Evolutionary conservation across 2,329 filamentous ascomycete species (phyloP), one percentile per base, ranked within the genome.

Genomic region (Fusarium brachygibbosum): DNA sequence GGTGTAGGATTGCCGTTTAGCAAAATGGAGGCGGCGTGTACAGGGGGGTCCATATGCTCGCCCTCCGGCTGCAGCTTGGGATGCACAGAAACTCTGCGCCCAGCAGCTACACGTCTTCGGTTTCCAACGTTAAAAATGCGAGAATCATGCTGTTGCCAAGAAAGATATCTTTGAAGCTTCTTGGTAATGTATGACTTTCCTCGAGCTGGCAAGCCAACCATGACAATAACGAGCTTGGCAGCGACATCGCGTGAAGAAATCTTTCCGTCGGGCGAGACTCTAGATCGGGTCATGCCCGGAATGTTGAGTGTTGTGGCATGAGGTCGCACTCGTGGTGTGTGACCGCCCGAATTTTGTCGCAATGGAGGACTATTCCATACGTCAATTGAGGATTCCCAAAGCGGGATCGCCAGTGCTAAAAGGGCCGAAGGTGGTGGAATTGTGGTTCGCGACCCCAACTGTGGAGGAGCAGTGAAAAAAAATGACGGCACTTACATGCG

Each of bases 181-280:
- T 98, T 98, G 66, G 96, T 98, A 75, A 99, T 97, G 81, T 99
- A 99, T 57, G 94, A 98, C 83, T 99, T 99, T 77, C 96, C 96
- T 75, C 96, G 87, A 12, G 96, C 96, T 4, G 96, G 96, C 74
- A 99, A 83, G 68, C 96, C 96, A 64, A 99, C 96, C 96, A 99
- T 99, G 78, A 99, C 90, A 75, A 99, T 97, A 77, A 98, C 93
- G 66, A 99, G 85, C 84, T 99, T 99, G 40, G 96, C 92, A 50
- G 94, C 96, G 50, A 99, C 92, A 86, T 99, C 96, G 76, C 95
- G 88, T 77, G 95, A 90, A 57, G 96, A 91, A 73, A 99, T 99
- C 75, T 93, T 90, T 71, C 96, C 96, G 79, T 99, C 96, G 11
- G 96, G 96, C 3, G 96, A 99, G 49, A 97, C 93, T 76, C 93